Evolutionary conservation across 768 basidiomycete species (phyloP).

Genomic region (Suillus cothurnatus): DNA sequence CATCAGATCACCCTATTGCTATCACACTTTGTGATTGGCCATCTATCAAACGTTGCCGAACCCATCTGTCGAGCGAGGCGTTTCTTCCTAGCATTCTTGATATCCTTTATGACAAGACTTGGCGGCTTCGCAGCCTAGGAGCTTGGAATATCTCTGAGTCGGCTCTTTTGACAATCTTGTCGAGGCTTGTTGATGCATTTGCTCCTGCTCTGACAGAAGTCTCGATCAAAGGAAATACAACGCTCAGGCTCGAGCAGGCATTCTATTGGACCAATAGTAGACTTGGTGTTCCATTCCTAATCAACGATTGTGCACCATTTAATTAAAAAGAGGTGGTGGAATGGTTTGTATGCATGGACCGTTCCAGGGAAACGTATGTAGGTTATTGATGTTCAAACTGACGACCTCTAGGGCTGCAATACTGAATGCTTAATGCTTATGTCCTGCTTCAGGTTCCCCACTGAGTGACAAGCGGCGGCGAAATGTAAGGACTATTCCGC

Average conservation of each 20-base stretch:
- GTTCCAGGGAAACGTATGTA: background rate
- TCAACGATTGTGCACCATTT: slow-evolving; percentile 9
- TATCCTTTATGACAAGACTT: slow-evolving; percentile 6
- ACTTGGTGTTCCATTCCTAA: slow-evolving; percentile 15
- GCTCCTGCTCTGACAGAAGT: slow-evolving; percentile 14
- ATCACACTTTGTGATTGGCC: slow-evolving; percentile 19
- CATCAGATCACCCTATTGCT: slow-evolving; percentile 12
- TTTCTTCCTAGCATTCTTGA: slow-evolving; percentile 11
- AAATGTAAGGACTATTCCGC: background rate
- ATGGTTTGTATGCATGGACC: background rate
- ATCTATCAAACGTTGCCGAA: background rate
- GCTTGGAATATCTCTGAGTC: slow-evolving; percentile 20
- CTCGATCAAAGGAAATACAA: slow-evolving; percentile 16
- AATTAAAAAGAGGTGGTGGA: background rate
- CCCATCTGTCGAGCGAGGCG: slow-evolving; percentile 2
- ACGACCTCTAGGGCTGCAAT: background rate
- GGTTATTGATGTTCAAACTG: background rate
- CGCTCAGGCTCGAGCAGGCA: background rate
- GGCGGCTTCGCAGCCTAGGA: slow-evolving; percentile 13
- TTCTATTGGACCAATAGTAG: slow-evolving; percentile 13
- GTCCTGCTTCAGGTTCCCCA: background rate
- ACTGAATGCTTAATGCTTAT: background rate
- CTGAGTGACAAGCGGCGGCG: background rate
- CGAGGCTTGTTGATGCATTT: slow-evolving; percentile 2
- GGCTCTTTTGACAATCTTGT: slow-evolving; percentile 11